A percentile compares a stretch with the other conserved stretches of the same genome.
Evolutionary conservation across 2,329 filamentous ascomycete species (phyloP).

Genomic region (Colletotrichum siamense): DNA sequence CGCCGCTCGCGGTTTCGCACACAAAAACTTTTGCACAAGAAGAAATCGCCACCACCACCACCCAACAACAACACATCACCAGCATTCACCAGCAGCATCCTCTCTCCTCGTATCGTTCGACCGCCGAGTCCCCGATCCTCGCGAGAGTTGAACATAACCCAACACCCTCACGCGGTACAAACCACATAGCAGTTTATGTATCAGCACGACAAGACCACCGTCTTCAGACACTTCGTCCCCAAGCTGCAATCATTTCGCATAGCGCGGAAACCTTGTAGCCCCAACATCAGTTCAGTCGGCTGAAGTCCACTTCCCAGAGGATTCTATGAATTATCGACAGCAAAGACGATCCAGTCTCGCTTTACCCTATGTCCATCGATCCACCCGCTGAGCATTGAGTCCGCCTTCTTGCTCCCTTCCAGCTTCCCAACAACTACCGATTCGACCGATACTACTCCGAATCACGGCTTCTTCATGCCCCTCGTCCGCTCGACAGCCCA

Average conservation of each 20-base stretch:
- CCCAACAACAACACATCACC: not conserved
- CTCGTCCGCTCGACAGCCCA: conserved; percentile 7
- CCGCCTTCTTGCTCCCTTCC: conserved; percentile 39
- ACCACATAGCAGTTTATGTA: conserved; percentile 81
- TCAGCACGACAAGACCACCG: conserved; percentile 90
- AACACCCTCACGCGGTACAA: conserved; percentile 18
- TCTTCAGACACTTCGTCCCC: conserved; percentile 93
- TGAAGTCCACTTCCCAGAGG: conserved; percentile 61
- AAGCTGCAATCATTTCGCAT: conserved; percentile 98
- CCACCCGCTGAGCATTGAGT: conserved; percentile 61
- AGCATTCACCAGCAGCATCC: not conserved
- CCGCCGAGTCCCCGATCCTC: conserved; percentile 10
- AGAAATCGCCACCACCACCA: not conserved
- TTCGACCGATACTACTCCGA: not conserved
- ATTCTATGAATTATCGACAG: conserved; percentile 65
- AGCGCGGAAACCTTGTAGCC: conserved; percentile 92
- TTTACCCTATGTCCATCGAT: conserved; percentile 62
- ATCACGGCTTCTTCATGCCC: conserved; percentile 18
- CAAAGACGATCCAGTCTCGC: conserved; percentile 49
- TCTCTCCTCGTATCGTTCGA: conserved; percentile 11
- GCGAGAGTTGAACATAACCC: conserved; percentile 19
- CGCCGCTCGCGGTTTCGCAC: not conserved
- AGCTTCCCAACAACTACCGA: not conserved
- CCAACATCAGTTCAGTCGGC: conserved; percentile 89
- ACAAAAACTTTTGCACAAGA: not conserved